Conservation (phyloP, 1,284 basidiomycete genomes). For the Cryptococcus sp. region DNA sequence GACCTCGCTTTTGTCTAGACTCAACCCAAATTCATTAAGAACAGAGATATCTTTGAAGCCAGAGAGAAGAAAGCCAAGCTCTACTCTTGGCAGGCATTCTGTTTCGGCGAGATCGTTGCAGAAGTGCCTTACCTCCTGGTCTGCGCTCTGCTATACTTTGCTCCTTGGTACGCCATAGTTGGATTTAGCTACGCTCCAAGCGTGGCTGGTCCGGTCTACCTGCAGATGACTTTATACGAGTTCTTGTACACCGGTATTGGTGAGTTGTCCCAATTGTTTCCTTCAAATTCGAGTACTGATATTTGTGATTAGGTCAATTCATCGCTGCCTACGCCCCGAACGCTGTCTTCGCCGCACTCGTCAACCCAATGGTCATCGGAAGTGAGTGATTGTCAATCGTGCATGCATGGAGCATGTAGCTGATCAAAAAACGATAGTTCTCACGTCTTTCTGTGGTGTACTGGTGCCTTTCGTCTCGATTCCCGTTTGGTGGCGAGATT, state of each 20-base stretch:
- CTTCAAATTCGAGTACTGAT: neutral
- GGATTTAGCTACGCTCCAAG: slow-evolving; percentile 34
- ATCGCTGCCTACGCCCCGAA: slow-evolving; percentile 42
- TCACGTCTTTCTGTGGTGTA: slow-evolving; percentile 39
- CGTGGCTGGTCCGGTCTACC: slow-evolving; percentile 45
- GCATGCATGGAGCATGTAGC: neutral
- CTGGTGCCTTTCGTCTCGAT: slow-evolving; percentile 36
- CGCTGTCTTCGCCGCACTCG: slow-evolving; percentile 42
- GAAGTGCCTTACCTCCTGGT: slow-evolving; percentile 48
- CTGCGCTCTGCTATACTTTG: slow-evolving; percentile 46
- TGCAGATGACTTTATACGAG: slow-evolving; percentile 50
- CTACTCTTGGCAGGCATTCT: slow-evolving; percentile 48
- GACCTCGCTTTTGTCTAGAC: slow-evolving; percentile 9
- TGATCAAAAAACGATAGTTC: slow-evolving; percentile 4
- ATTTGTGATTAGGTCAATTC: slow-evolving; percentile 22
- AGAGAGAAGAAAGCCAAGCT: slow-evolving; percentile 51
- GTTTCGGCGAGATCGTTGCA: slow-evolving; percentile 45
- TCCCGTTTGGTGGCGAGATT: slow-evolving; percentile 36
- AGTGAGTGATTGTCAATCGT: neutral
- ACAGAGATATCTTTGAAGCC: slow-evolving; percentile 50
- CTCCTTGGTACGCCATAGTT: slow-evolving; percentile 40
- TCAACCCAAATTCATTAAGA: slow-evolving; percentile 52
- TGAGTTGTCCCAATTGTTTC: slow-evolving; percentile 16
- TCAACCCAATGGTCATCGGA: slow-evolving; percentile 35
- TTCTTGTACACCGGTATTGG: slow-evolving; percentile 51